phyloP scores from a whole-genome alignment of 768 basidiomycete genomes.

The Pleurotus eryngii region DNA sequence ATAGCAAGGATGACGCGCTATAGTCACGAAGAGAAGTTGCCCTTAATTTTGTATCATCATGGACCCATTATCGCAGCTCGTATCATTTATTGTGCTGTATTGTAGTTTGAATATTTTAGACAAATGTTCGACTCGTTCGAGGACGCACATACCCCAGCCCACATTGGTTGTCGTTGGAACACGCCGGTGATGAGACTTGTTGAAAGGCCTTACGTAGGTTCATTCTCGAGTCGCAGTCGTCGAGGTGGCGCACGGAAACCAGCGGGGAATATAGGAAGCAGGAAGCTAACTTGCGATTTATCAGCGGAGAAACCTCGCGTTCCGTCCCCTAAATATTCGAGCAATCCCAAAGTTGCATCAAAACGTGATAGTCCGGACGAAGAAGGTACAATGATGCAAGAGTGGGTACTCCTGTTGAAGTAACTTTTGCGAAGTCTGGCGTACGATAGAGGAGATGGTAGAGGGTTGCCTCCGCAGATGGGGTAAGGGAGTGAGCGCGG shows the following conservation, averaged over 20 bases:
- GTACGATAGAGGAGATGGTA: neutral
- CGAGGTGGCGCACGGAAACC: neutral
- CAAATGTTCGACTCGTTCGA: neutral
- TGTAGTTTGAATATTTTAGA: neutral
- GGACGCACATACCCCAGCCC: neutral
- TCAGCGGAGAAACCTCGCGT: conserved; percentile 7
- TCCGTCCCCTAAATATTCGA: neutral
- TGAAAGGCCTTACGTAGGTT: neutral
- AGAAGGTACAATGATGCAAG: neutral
- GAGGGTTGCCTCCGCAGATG: neutral
- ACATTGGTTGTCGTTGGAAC: neutral
- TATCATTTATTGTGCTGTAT: neutral
- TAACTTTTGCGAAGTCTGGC: neutral
- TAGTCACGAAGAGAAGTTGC: neutral
- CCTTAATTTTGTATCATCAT: neutral
- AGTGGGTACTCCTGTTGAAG: neutral
- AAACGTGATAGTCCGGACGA: neutral
- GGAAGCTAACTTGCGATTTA: neutral
- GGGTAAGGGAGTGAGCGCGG: neutral
- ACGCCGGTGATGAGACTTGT: neutral
- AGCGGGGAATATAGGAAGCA: neutral
- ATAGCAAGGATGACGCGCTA: neutral
- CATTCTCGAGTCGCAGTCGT: neutral
- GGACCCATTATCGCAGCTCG: neutral
- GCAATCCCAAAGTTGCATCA: neutral